phyloP scores from a whole-genome alignment of 148 eudicot species.

The Silene conica region DNA sequence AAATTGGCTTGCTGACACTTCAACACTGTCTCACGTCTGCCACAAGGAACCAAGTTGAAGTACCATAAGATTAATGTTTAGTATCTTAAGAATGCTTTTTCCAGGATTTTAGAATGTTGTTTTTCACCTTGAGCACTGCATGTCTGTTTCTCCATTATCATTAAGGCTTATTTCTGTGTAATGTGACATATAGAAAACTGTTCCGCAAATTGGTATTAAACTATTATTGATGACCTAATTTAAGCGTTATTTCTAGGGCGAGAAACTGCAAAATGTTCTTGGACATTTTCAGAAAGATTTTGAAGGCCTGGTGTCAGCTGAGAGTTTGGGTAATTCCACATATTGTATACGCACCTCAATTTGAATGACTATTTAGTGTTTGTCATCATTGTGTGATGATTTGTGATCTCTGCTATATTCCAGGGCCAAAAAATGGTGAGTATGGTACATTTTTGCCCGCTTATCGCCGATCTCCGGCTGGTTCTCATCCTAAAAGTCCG shows the following conservation, averaged over 20 bases:
- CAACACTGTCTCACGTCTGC: not conserved
- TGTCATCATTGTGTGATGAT: slow-evolving; percentile 30
- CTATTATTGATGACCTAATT: slow-evolving; percentile 1
- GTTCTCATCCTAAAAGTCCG: slow-evolving; percentile 54
- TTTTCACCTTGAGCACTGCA: not conserved
- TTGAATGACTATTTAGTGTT: slow-evolving; percentile 12
- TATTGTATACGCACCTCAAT: slow-evolving; percentile 7
- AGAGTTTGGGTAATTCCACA: slow-evolving; percentile 80
- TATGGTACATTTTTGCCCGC: slow-evolving; percentile 92
- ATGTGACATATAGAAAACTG: not conserved
- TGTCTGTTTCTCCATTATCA: not conserved
- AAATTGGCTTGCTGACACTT: not conserved
- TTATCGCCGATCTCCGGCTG: slow-evolving; percentile 71
- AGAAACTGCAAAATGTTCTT: slow-evolving; percentile 82
- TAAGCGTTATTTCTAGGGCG: slow-evolving; percentile 52
- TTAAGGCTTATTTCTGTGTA: not conserved
- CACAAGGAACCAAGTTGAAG: not conserved
- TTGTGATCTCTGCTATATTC: slow-evolving; percentile 23
- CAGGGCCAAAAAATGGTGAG: slow-evolving; percentile 92
- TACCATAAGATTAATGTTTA: not conserved
- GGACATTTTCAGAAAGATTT: slow-evolving; percentile 96
- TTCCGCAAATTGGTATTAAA: not conserved
- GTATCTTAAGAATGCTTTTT: not conserved
- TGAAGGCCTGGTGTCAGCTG: slow-evolving; percentile 94
- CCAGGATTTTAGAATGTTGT: not conserved